Evolutionary conservation across 176 grass and related monocot species (phyloP).

Genomic region (Oryza punctata): DNA sequence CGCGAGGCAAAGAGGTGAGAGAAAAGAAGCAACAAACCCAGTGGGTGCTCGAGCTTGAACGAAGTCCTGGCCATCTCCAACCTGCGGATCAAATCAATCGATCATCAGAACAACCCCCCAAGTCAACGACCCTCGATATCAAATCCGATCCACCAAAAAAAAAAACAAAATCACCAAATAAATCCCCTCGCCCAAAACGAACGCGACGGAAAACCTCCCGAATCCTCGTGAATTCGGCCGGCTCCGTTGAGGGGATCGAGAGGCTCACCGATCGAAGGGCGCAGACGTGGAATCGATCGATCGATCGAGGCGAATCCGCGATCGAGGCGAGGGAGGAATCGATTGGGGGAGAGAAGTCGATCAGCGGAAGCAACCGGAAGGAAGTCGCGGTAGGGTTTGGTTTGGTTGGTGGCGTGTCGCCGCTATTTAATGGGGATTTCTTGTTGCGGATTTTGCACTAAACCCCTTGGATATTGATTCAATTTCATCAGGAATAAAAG

Average conservation of each 20-base stretch:
- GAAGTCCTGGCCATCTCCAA: slow-evolving; percentile 56
- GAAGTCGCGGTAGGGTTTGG: slow-evolving; percentile 47
- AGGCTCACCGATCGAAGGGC: slow-evolving; percentile 33
- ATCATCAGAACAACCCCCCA: background rate
- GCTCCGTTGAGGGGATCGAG: slow-evolving; percentile 17
- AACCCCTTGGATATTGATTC: slow-evolving; percentile 8
- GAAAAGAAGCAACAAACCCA: slow-evolving; percentile 44
- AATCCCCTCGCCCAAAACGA: background rate
- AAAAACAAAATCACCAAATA: background rate
- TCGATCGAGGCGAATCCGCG: background rate
- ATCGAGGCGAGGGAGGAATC: slow-evolving; percentile 10
- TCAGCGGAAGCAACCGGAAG: slow-evolving; percentile 45
- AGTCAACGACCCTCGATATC: background rate
- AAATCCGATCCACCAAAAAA: background rate
- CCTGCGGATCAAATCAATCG: slow-evolving; percentile 13
- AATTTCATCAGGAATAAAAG: background rate
- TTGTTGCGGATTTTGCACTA: background rate
- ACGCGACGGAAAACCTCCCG: background rate
- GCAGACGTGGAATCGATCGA: background rate
- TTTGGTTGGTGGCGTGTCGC: slow-evolving; percentile 42
- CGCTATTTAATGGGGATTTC: slow-evolving; percentile 31
- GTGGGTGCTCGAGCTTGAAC: slow-evolving; percentile 62
- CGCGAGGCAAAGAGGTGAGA: background rate
- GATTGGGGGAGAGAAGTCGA: slow-evolving; percentile 16
- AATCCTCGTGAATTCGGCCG: slow-evolving; percentile 11